Evolutionary conservation across 805 yeast genomes (phyloP).

Genomic region (Metschnikowia lachancei): DNA sequence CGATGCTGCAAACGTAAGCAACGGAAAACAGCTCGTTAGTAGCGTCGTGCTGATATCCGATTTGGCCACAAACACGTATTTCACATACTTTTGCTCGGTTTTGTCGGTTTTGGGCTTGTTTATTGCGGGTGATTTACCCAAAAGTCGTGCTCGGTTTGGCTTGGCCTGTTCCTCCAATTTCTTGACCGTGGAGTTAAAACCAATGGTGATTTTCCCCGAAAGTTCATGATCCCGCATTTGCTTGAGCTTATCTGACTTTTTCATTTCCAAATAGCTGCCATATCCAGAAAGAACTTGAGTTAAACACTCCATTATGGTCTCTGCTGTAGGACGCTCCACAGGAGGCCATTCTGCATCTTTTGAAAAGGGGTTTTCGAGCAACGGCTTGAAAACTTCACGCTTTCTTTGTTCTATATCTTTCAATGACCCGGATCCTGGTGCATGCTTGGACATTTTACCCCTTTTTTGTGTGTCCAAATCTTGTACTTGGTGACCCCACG

Average conservation of each 20-base stretch:
- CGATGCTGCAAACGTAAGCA: slow-evolving; percentile 48
- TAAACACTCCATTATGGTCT: slow-evolving; percentile 15
- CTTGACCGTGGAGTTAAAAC: slow-evolving; percentile 56
- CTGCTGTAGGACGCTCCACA: slow-evolving; percentile 7
- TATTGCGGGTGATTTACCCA: slow-evolving; percentile 7
- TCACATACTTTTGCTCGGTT: slow-evolving; percentile 18
- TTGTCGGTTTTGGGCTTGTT: background rate
- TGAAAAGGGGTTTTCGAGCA: slow-evolving; percentile 62
- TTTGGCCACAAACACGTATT: slow-evolving; percentile 58
- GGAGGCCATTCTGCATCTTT: slow-evolving; percentile 26
- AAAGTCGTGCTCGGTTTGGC: slow-evolving; percentile 17
- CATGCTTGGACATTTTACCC: slow-evolving; percentile 4
- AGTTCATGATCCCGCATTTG: slow-evolving; percentile 26
- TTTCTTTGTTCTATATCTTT: slow-evolving; percentile 50
- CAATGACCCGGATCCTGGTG: slow-evolving; percentile 33
- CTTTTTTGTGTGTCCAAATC: background rate
- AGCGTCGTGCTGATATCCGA: slow-evolving; percentile 51
- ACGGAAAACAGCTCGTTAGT: slow-evolving; percentile 57
- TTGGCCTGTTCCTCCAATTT: slow-evolving; percentile 45
- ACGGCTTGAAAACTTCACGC: slow-evolving; percentile 60
- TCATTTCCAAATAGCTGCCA: slow-evolving; percentile 15
- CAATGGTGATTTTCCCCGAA: slow-evolving; percentile 32
- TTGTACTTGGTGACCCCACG: background rate
- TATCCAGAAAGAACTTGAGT: slow-evolving; percentile 17
- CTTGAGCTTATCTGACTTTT: background rate